Base-by-base conservation (phyloP, 306 rosid species). In the Prunus padus region DNA sequence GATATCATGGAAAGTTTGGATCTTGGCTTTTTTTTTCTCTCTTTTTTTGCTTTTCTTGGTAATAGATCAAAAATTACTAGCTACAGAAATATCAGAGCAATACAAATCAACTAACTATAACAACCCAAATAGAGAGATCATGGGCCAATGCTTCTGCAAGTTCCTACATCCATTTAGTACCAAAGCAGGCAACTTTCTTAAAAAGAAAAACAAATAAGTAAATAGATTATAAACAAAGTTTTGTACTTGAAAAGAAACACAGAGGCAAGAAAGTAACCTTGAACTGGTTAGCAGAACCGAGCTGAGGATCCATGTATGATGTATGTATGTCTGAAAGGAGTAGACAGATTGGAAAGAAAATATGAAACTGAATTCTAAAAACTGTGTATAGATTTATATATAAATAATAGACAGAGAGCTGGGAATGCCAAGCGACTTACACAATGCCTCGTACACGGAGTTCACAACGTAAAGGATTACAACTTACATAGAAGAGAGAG, bases 301-400 rank as follows among this genome's bases (percentile, higher is more conserved):
- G 78, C 40, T 44, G 86, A 78, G 77, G 76, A 83, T 76, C 84
- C 89, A 87, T 89, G 30, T 23, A 82, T 88, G 20, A 22, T 20
- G 23, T 44, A 89, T 86, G n/a, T 23, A 82, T 85, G 19, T 33
- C 37, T 28, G 56, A 47, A 31, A 49, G 25, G 75, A 65, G 33
- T 25, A 40, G 60, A 46, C 42, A 65, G 63, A 46, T 22, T 40
- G 65, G 69, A 63, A 56, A 26, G 57, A 15, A 70, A 71, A 33
- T 3, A 51, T 33, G 3, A 23, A 56, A 18, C 57, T 5, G 28
- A 49, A 45, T 10, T 19, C 19, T 5, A 22, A 54, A 55, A n/a
- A 16, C 40, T 23, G 3, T 76, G 45, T n/a, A 49, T 6, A 18
- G 26, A 9, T 64, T 15, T 15, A 15, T 4, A 57, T 42, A 56